Conservation (phyloP, 1,284 basidiomycete species). For the Trichosporon coremiiforme region DNA sequence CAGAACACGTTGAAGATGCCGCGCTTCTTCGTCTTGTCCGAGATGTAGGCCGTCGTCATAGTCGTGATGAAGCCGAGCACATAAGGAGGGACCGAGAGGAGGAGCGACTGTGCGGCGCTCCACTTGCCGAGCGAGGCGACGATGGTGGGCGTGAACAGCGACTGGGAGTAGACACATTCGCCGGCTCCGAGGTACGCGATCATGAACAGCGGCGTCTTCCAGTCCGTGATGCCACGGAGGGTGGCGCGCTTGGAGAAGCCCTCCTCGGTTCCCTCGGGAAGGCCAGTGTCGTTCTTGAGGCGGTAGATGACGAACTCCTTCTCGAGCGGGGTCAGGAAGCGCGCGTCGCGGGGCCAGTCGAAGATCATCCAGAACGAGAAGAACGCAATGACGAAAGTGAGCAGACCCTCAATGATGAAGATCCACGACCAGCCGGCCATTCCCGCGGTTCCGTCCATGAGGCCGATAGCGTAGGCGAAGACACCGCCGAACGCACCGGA, state of each 20-base stretch:
- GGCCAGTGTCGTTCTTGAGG: slow-evolving; percentile 52
- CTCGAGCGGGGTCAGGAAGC: slow-evolving; percentile 54
- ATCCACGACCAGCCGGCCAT: slow-evolving; percentile 58
- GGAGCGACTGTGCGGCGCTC: slow-evolving; percentile 51
- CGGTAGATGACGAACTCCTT: slow-evolving; percentile 48
- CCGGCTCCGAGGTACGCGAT: slow-evolving; percentile 53
- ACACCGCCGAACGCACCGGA: slow-evolving; percentile 55
- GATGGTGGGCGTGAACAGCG: slow-evolving; percentile 56
- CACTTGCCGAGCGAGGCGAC: slow-evolving; percentile 54
- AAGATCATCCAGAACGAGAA: slow-evolving; percentile 53
- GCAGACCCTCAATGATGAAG: slow-evolving; percentile 57
- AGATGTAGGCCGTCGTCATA: slow-evolving; percentile 52
- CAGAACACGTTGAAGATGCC: slow-evolving; percentile 57
- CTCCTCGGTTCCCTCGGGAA: slow-evolving; percentile 40
- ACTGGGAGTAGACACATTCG: slow-evolving; percentile 53
- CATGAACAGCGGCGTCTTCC: slow-evolving; percentile 52
- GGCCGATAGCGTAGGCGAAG: slow-evolving; percentile 36
- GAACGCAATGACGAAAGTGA: slow-evolving; percentile 51
- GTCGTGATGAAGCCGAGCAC: slow-evolving; percentile 58
- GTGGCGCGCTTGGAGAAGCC: slow-evolving; percentile 48
- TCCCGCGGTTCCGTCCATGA: slow-evolving; percentile 52
- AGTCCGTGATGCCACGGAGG: slow-evolving; percentile 45
- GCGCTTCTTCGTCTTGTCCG: slow-evolving; percentile 53
- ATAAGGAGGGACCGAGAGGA: slow-evolving; percentile 56
- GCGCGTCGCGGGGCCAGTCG: slow-evolving; percentile 56